These are phyloP conservation scores for Inga oerstediana DNA, from an alignment of 306 rosid genomes.

Conservation along the genomic window DNA sequence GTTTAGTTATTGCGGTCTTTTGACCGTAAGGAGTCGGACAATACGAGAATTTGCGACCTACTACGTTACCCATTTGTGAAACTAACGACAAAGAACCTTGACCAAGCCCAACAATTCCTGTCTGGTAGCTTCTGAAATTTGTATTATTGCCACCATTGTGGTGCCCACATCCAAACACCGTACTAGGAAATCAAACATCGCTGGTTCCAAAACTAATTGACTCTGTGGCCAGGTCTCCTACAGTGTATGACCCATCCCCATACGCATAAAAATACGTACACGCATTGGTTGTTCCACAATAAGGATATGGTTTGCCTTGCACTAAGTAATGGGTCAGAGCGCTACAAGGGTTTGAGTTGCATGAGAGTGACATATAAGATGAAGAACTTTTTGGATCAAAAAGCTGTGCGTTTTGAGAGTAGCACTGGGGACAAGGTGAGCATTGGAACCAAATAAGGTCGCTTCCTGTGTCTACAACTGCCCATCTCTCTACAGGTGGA, in stretches of 20 bases:
- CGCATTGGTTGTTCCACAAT: not conserved
- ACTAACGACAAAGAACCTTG: constrained; percentile 8
- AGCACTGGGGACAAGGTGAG: not conserved
- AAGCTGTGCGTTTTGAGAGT: not conserved
- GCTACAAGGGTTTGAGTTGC: too few relatives aligned
- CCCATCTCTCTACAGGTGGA: not conserved
- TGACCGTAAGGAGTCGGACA: not conserved
- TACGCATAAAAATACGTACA: not conserved
- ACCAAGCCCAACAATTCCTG: constrained; percentile 28
- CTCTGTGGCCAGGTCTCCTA: not conserved
- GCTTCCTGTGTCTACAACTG: constrained; percentile 19
- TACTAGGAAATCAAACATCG: not conserved
- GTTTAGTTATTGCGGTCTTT: not conserved
- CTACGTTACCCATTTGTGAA: constrained; percentile 10
- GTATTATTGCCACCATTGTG: not conserved
- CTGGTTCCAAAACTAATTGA: not conserved
- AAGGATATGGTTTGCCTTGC: too few relatives aligned
- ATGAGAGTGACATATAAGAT: not conserved
- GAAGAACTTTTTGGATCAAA: not conserved
- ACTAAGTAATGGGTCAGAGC: too few relatives aligned
- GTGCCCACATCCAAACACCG: not conserved
- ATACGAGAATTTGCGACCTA: constrained; percentile 21
- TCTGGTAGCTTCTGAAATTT: not conserved
- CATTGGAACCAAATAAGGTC: constrained; percentile 23
- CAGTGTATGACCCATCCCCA: not conserved